phyloP scores from a whole-genome alignment of 495 filamentous ascomycete species.

The Xylaria intraflava region DNA sequence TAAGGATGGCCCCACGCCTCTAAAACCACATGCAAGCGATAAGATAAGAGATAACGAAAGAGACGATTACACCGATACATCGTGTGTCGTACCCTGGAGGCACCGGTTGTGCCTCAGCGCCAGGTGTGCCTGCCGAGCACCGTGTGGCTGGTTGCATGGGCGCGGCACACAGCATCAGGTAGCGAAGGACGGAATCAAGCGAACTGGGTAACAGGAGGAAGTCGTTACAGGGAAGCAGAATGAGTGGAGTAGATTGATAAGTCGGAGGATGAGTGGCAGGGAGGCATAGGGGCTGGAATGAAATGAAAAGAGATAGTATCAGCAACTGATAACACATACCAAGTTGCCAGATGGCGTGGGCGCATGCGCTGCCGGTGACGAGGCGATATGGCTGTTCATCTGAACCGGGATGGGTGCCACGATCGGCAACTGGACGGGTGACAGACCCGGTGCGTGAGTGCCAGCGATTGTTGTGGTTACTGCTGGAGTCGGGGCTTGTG shows the following conservation, averaged over 20 bases:
- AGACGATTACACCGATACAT: no score
- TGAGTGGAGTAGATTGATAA: not conserved
- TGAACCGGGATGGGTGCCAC: not conserved
- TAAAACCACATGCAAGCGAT: conserved; percentile 10
- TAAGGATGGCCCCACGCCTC: not conserved
- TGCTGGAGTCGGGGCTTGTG: not conserved
- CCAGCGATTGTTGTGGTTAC: not conserved
- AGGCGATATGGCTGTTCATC: conserved; percentile 11
- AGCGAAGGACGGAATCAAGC: not conserved
- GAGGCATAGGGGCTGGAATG: not conserved
- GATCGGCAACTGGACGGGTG: conserved; percentile 8
- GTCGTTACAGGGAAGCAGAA: no score
- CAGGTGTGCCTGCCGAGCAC: no score
- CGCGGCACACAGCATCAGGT: not conserved
- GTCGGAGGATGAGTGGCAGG: not conserved
- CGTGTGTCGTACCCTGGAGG: no score
- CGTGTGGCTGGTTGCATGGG: not conserved
- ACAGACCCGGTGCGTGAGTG: not conserved
- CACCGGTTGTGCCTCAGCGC: no score
- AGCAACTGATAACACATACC: conserved; percentile 14
- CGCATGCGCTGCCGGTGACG: conserved; percentile 28
- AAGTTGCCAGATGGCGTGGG: conserved; percentile 25
- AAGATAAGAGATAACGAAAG: conserved; percentile 18
- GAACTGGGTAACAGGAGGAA: no score
- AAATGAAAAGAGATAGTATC: not conserved